Conservation (phyloP, 179 eudicot species). For the Camellia oleifera region DNA sequence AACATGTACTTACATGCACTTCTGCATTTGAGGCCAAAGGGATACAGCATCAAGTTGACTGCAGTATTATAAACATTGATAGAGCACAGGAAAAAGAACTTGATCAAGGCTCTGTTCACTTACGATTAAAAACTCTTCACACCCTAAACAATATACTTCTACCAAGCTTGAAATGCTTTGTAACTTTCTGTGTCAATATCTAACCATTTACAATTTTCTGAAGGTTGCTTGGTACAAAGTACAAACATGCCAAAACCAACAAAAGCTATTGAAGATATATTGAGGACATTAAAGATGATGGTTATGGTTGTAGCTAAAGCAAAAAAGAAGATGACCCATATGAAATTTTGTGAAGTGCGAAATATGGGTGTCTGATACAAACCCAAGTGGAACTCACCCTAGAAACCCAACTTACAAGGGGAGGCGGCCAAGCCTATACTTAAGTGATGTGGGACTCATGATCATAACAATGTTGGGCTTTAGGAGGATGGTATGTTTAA, state of each 20-base stretch:
- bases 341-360: too few species aligned
- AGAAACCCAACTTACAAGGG: too few species aligned
- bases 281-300: neutral
- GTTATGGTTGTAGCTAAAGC: neutral
- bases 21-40: neutral
- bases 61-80: neutral
- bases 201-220: neutral
- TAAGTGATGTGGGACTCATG: too few species aligned
- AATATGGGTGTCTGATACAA: too few species aligned
- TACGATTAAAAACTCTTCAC: neutral
- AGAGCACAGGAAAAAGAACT: neutral
- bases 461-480: too few species aligned
- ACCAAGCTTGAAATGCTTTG: neutral
- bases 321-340: neutral
- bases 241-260: neutral
- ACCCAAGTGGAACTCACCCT: too few species aligned
- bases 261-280: too few species aligned
- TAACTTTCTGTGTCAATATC: too few species aligned
- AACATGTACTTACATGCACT: neutral
- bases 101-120: neutral
- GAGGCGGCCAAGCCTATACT: too few species aligned
- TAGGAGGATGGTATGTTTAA: neutral
- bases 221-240: neutral
- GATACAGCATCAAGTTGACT: neutral
- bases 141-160: neutral